These are phyloP conservation scores for Coniella vitis DNA, from an alignment of 2,329 filamentous ascomycete genomes.

Conservation along the genomic window DNA sequence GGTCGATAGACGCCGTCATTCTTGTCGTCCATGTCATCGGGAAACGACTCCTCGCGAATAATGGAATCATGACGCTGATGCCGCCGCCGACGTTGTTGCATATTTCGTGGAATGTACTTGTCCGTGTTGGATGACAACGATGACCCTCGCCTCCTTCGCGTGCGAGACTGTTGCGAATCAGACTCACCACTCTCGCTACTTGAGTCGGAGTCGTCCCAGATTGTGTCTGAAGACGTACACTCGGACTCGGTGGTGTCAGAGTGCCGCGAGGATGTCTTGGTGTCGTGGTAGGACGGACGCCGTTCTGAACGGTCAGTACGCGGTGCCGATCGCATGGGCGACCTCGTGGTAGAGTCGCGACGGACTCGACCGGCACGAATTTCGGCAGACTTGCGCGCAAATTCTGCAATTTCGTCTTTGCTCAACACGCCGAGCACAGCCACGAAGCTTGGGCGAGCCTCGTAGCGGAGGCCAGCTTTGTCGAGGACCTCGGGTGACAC, in stretches of 20 bases:
- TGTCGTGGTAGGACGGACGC: not conserved
- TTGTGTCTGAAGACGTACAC: conserved; percentile 19
- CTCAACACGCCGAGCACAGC: conserved; percentile 51
- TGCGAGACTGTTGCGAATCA: conserved; percentile 1
- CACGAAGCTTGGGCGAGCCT: conserved; percentile 54
- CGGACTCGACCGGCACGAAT: conserved; percentile 35
- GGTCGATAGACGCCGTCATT: conserved; percentile 16
- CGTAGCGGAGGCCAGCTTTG: conserved; percentile 50
- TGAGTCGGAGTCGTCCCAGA: conserved; percentile 26
- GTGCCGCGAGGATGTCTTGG: conserved; percentile 11
- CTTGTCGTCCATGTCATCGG: conserved; percentile 15
- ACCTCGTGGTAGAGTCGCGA: conserved; percentile 14
- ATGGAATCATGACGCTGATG: conserved; percentile 23
- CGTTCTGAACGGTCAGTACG: conserved; percentile 4
- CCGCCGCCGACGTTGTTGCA: conserved; percentile 15
- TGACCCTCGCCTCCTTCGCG: conserved; percentile 7
- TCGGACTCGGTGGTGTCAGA: conserved; percentile 15
- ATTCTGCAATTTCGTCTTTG: conserved; percentile 44
- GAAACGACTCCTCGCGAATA: conserved; percentile 27
- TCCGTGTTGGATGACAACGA: conserved; percentile 14
- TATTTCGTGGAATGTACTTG: conserved; percentile 13
- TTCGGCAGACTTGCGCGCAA: conserved; percentile 42
- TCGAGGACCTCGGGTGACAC: conserved; percentile 53
- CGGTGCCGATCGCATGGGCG: not conserved
- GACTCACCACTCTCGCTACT: conserved; percentile 18